Conservation (phyloP, 1,284 basidiomycete genomes). For the Heliocybe sulcata region DNA sequence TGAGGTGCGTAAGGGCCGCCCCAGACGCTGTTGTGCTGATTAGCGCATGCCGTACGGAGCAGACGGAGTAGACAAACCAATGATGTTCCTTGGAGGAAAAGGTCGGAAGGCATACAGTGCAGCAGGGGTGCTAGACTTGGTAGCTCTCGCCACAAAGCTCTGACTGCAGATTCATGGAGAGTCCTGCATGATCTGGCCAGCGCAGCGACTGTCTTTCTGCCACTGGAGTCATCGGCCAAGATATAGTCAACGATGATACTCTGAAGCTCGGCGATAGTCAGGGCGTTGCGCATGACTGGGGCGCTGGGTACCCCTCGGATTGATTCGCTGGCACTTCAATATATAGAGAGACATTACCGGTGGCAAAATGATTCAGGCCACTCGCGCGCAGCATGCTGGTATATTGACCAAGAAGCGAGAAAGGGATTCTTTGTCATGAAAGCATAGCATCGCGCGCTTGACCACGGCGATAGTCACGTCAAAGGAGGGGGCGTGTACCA, state of each 20-base stretch:
- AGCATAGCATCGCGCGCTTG: background rate
- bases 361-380: background rate
- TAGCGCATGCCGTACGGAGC: background rate
- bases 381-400: background rate
- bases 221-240: background rate
- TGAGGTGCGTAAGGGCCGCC: background rate
- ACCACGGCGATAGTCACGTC: background rate
- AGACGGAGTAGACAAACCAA: background rate
- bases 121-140: background rate
- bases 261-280: background rate
- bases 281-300: background rate
- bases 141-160: background rate
- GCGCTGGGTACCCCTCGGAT: background rate
- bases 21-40: background rate
- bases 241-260: background rate
- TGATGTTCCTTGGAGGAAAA: background rate
- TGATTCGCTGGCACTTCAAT: background rate
- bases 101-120: background rate
- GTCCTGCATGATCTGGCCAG: background rate
- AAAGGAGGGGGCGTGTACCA: background rate
- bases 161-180: background rate
- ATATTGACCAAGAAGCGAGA: background rate
- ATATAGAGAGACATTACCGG: background rate
- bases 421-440: background rate
- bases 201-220: background rate